phyloP scores from a whole-genome alignment of 164 flowering plant species.

The Protea cynaroides region DNA sequence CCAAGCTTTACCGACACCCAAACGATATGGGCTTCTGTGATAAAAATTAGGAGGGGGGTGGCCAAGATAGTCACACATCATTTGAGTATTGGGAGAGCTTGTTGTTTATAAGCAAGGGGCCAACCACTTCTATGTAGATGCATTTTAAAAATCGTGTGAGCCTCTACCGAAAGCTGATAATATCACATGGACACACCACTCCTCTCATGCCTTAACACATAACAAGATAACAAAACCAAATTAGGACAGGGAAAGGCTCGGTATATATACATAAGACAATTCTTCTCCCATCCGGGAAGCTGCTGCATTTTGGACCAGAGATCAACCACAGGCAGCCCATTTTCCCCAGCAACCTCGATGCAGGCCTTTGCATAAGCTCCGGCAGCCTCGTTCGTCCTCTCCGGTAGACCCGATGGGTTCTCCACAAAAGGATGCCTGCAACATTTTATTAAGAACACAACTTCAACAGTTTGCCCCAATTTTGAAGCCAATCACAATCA shows the following conservation, averaged over 20 bases:
- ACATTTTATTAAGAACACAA: neutral
- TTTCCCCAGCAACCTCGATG: constrained; percentile 46
- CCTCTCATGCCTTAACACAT: neutral
- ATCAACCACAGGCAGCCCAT: constrained; percentile 49
- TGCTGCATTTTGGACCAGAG: constrained; percentile 76
- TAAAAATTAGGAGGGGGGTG: too few species aligned
- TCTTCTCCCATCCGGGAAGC: constrained; percentile 49
- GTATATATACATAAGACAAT: constrained; percentile 40
- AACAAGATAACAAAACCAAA: neutral
- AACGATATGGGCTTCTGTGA: too few species aligned
- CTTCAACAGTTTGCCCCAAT: neutral
- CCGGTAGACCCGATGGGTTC: constrained; percentile 50
- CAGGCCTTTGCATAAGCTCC: constrained; percentile 65
- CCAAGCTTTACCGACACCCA: neutral
- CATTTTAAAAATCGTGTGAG: too few species aligned
- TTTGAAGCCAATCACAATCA: neutral
- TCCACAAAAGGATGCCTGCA: constrained; percentile 54
- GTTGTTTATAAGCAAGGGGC: too few species aligned
- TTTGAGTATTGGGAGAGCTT: too few species aligned
- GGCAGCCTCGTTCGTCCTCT: constrained; percentile 76
- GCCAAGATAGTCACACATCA: too few species aligned
- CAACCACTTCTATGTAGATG: too few species aligned
- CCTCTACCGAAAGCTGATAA: too few species aligned
- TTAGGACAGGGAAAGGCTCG: neutral
- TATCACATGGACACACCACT: too few species aligned